Evolutionary conservation across 805 yeast genomes (phyloP).

Genomic region (Lipomyces lipofer): DNA sequence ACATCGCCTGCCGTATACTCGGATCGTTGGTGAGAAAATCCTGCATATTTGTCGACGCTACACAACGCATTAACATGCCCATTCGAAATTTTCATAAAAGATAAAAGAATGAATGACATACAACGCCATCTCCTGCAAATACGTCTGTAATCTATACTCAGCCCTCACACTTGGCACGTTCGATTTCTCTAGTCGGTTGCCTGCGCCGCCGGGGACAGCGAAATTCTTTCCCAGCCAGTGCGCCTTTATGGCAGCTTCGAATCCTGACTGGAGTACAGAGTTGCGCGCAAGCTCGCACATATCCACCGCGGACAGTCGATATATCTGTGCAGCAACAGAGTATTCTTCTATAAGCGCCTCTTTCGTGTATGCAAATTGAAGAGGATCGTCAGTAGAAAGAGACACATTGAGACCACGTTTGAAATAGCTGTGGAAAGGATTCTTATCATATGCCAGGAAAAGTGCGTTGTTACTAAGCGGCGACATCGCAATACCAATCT

Average conservation of each 20-base stretch:
- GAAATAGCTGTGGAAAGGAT: conserved; percentile 90
- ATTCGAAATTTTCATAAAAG: not conserved
- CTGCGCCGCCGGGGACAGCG: conserved; percentile 59
- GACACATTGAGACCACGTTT: conserved; percentile 93
- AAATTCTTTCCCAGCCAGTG: conserved; percentile 86
- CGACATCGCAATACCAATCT: conserved; percentile 97
- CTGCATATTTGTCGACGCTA: conserved; percentile 18
- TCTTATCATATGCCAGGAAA: conserved; percentile 92
- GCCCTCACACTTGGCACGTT: conserved; percentile 91
- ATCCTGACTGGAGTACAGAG: conserved; percentile 92
- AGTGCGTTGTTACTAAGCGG: conserved; percentile 96
- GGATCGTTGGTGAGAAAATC: not conserved
- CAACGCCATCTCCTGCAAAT: conserved; percentile 60
- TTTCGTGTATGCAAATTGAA: conserved; percentile 94
- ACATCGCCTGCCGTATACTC: not conserved
- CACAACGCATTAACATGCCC: not conserved
- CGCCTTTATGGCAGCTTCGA: conserved; percentile 78
- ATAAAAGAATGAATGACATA: not conserved
- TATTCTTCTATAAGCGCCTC: conserved; percentile 98
- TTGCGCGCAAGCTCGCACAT: conserved; percentile 96
- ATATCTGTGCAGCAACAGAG: conserved; percentile 97
- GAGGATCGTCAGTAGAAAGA: conserved; percentile 94
- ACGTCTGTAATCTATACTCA: conserved; percentile 80
- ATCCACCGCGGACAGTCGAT: conserved; percentile 89
- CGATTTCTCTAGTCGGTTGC: conserved; percentile 89